Evolutionary conservation across 805 yeast species (phyloP).

Genomic region (Wickerhamomyces queroliae): DNA sequence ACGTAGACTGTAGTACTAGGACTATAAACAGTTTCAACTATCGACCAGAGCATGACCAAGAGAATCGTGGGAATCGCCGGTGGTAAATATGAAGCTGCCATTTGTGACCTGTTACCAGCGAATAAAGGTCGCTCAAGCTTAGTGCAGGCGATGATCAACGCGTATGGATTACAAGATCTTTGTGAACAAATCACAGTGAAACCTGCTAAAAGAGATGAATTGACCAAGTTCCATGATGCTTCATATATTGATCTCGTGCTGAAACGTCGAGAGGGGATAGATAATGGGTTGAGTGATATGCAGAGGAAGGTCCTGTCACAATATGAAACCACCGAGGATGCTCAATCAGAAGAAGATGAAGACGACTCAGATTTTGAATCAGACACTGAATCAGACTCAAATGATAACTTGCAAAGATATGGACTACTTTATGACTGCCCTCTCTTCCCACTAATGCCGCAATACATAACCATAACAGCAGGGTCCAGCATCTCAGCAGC

Average conservation of each 20-base stretch:
- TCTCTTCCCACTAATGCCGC: conserved; percentile 44
- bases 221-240: conserved; percentile 44
- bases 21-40: neutral
- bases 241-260: conserved; percentile 37
- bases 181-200: conserved; percentile 23
- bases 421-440: conserved; percentile 65
- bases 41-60: neutral
- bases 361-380: neutral
- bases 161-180: conserved; percentile 29
- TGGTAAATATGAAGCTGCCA: conserved; percentile 6
- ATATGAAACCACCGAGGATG: no score
- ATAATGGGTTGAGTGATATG: conserved; percentile 4
- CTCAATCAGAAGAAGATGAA: conserved; percentile 2
- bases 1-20: no score
- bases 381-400: conserved; percentile 2
- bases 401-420: conserved; percentile 22
- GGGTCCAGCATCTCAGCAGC: conserved; percentile 56
- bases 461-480: conserved; percentile 43
- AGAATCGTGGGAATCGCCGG: conserved; percentile 6
- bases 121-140: conserved; percentile 45
- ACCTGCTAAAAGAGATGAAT: conserved; percentile 29
- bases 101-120: conserved; percentile 43
- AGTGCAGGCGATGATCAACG: conserved; percentile 34
- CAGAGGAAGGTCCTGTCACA: neutral
- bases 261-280: conserved; percentile 10